Base-by-base conservation (phyloP, 2,329 filamentous ascomycete genomes). In the Arthroderma sp. region DNA sequence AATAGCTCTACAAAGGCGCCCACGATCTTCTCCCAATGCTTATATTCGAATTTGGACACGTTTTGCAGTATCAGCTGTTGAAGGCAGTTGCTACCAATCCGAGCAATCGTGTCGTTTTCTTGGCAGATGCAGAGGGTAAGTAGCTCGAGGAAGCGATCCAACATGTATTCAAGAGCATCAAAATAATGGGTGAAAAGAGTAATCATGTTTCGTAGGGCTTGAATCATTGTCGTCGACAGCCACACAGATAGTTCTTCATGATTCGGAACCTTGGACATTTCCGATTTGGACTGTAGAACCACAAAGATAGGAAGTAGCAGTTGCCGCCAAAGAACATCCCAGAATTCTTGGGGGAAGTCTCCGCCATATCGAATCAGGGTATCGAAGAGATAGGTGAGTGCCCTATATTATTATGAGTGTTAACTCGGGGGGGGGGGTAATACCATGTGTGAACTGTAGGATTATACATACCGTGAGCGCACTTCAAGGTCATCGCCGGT, bases 151-250 rank as follows among this genome's bases (percentile, higher is more conserved):
- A 98, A 96, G n/a, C 91, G 77, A 62, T 95, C 87, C 11, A 99
- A 75, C 91, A 99, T 98, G 60, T 94, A 94, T 65, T 96, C 87
- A 6, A 99, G 70, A 0, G 87, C 81, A 47, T 93, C 85, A 52
- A 98, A 99, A 65, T 96, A 98, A 64, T 99, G 93, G 0, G 93
- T 98, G 63, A 98, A 98, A 27, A 99, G 76, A 1, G 86, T 89
- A 55, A 99, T 96, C 85, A 98, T 94, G 65, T 96, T 95, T 47
- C 91, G 81, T 45, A 99, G 70, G 1, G 91, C 91, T 62, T 99
- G 91, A 36, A 99, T 98, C 85, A 99, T 95, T 6, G 91, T 99
- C 0, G 91, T 98, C 0, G 91, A 96, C 27, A 99, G 73, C 91
- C 91, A 99, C 2, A 99, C 91, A 0, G 91, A 96, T 15, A 96